Evolutionary conservation across 495 filamentous ascomycete genomes (phyloP).

Genomic region (Aspergillus hancockii): DNA sequence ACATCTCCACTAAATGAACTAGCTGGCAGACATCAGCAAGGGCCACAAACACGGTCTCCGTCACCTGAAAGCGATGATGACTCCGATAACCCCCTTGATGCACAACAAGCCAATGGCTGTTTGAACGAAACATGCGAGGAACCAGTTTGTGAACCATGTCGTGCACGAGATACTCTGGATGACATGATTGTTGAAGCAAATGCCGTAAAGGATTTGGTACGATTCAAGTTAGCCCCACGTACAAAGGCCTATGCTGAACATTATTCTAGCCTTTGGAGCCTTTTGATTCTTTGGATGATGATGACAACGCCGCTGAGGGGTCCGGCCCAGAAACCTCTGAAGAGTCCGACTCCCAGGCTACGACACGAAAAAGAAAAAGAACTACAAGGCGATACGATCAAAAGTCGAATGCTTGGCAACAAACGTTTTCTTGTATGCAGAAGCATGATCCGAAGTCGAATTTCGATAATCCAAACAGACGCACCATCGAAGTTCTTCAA

Average conservation of each 20-base stretch:
- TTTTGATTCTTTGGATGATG: conserved; percentile 30
- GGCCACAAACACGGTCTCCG: conserved; percentile 23
- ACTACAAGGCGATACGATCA: conserved; percentile 2
- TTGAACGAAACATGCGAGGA: neutral
- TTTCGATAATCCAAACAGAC: conserved; percentile 61
- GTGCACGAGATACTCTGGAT: conserved; percentile 53
- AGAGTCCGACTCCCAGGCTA: conserved; percentile 18
- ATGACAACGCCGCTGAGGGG: conserved; percentile 21
- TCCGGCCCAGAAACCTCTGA: conserved; percentile 25
- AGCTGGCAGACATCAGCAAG: conserved; percentile 19
- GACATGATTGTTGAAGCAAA: conserved; percentile 58
- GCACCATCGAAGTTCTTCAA: conserved; percentile 77
- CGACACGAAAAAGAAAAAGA: conserved; percentile 36
- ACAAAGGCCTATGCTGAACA: neutral
- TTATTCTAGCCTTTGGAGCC: conserved; percentile 43
- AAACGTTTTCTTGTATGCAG: conserved; percentile 69
- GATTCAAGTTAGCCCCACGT: conserved; percentile 9
- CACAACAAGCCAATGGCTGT: neutral
- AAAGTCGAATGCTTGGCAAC: conserved; percentile 39
- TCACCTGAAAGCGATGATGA: conserved; percentile 1
- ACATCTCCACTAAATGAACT: conserved; percentile 7
- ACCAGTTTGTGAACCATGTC: neutral
- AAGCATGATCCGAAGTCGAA: conserved; percentile 47
- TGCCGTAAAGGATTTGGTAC: conserved; percentile 55
- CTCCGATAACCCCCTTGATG: neutral